These are phyloP conservation scores for Neurospora sp. DNA, from an alignment of 2,329 filamentous ascomycete genomes.

Conservation along the genomic window DNA sequence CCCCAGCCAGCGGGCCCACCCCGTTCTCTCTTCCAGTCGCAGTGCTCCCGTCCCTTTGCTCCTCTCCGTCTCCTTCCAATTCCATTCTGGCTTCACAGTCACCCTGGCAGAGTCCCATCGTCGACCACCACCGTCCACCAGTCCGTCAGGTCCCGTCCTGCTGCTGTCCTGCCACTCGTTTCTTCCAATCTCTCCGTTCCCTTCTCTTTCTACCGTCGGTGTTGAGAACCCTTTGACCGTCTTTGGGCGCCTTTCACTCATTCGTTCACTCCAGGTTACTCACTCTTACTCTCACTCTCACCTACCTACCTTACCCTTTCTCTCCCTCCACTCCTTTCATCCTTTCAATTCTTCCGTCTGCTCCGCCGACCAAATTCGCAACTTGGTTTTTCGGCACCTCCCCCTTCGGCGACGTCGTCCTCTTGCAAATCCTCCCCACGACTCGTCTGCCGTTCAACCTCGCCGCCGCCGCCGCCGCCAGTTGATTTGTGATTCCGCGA, in stretches of 20 bases:
- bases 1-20: background rate
- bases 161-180: background rate
- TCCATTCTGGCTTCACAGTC: background rate
- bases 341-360: constrained; percentile 6
- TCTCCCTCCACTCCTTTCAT: constrained; percentile 10
- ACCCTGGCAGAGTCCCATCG: background rate
- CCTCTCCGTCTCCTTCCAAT: background rate
- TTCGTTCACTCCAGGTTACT: background rate
- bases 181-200: background rate
- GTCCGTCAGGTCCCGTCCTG: background rate
- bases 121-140: background rate
- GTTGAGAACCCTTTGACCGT: background rate
- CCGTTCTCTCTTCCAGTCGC: background rate
- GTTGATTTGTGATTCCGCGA: background rate
- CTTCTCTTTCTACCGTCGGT: background rate
- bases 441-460: background rate
- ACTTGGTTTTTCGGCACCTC: constrained; percentile 14
- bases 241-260: background rate
- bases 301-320: constrained; percentile 15
- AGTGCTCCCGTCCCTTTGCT: background rate
- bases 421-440: constrained; percentile 4
- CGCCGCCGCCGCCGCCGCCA: background rate
- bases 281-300: constrained; percentile 3
- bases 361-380: constrained; percentile 6
- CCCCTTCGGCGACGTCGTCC: constrained; percentile 12